phyloP scores from a whole-genome alignment of 352 stramenopile species.

The Blastocystis sp. region DNA sequence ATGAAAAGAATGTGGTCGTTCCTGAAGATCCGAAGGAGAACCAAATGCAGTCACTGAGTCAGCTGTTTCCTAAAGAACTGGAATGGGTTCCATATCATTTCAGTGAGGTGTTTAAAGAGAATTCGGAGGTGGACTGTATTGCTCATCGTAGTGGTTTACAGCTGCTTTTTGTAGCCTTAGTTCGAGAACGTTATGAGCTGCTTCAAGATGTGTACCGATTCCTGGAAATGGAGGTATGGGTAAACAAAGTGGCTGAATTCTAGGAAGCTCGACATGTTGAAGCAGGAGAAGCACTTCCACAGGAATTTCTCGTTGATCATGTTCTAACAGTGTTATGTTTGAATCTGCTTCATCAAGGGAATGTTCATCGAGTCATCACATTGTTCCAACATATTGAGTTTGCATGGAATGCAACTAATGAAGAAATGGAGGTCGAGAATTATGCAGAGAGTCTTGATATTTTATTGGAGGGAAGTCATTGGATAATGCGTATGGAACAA shows the following conservation, averaged over 20 bases:
- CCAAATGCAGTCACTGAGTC: neutral
- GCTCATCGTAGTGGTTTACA: constrained; percentile 14
- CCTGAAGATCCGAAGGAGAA: neutral
- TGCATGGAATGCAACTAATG: neutral
- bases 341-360: constrained; percentile 3
- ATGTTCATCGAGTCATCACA: neutral
- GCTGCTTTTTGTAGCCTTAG: constrained; percentile 17
- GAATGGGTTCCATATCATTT: neutral
- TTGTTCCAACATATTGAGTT: constrained; percentile 28
- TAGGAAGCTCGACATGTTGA: constrained; percentile 46
- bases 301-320: neutral
- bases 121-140: neutral
- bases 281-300: neutral
- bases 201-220: constrained; percentile 43
- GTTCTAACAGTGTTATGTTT: neutral
- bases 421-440: neutral
- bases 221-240: constrained; percentile 9
- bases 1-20: neutral
- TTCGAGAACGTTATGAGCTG: neutral
- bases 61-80: neutral
- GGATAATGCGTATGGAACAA: neutral
- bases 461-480: neutral
- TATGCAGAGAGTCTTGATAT: constrained; percentile 3
- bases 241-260: neutral
- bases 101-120: neutral